Base-by-base conservation (phyloP, 2,329 filamentous ascomycete genomes). In the Ceratocystis huliohia region DNA sequence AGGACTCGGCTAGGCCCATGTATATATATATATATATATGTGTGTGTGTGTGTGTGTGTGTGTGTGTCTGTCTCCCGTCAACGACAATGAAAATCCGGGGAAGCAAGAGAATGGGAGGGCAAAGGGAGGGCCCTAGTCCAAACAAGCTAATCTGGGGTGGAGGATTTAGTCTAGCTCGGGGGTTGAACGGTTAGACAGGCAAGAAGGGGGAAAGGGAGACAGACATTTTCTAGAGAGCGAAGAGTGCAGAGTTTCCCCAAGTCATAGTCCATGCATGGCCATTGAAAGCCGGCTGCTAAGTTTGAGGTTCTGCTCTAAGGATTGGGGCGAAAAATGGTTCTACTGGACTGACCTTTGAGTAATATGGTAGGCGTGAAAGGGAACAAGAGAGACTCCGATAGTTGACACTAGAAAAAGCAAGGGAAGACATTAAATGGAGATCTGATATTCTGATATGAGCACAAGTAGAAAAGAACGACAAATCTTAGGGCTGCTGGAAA, bases 291-390 rank as follows among this genome's bases (percentile, higher is more conserved):
- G 20, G 13, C 53, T 57, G 41, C 28, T 22, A 17, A 25, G 61
- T 63, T 63, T 63, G 61, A 63, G 61, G 61, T 63, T 63, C 61
- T 63, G 61, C 61, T 63, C 41, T n/a, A 33, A 63, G 61, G 61
- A 63, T 63, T 63, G 48, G 25, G 48, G 48, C 48, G 15, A 53
- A 25, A 53, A 53, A 53, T 1, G 20, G 1, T 25, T 13, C 20
- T 15, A 25, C 46, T 50, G 6, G 4, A 20, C 45, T 48, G 45
- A 3, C 45, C 45, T 37, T 37, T 37, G 8, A 10, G 33, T 28
- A 28, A 28, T 28, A 28, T 30, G 28, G 28, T 0, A 30, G 33
- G 10, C 10, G 33, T 13, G 10, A 37, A 10, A 50, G 46, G 46
- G 13, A 25, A 48, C 13, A 25, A 25, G 48, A 10, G 48, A 25